These are phyloP conservation scores for Aurantiochytrium sp. DNA, from an alignment of 108 stramenopile species.

Conservation along the genomic window DNA sequence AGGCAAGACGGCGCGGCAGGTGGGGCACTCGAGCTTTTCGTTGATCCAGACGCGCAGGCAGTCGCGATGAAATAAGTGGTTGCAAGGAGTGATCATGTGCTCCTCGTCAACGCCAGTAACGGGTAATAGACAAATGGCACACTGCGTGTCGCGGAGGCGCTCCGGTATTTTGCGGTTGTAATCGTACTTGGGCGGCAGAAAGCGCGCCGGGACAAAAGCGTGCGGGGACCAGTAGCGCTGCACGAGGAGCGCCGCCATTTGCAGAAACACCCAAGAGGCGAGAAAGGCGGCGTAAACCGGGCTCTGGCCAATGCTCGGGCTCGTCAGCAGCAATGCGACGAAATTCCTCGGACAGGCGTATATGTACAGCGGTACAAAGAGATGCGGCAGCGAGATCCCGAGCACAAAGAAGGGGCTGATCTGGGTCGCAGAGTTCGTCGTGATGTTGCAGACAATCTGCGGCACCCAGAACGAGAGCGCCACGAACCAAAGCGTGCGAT, in stretches of 20 bases:
- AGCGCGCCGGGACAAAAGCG: conserved; percentile 84
- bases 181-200: conserved; percentile 85
- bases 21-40: conserved; percentile 91
- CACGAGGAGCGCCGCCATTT: conserved; percentile 68
- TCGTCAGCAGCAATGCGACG: conserved; percentile 62
- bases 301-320: conserved; percentile 57
- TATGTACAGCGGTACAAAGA: conserved; percentile 83
- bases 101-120: conserved; percentile 4
- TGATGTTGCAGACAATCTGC: conserved; percentile 78
- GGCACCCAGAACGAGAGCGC: conserved; percentile 94
- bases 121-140: neutral
- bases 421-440: conserved; percentile 71
- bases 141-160: neutral
- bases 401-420: conserved; percentile 75
- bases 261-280: conserved; percentile 75
- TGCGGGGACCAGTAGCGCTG: conserved; percentile 78
- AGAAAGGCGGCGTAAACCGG: conserved; percentile 59
- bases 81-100: conserved; percentile 93
- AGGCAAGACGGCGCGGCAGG: conserved; percentile 64
- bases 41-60: conserved; percentile 94
- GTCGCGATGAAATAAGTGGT: conserved; percentile 84
- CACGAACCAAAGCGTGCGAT: conserved; percentile 57
- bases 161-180: conserved; percentile 77
- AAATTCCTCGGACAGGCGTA: conserved; percentile 79
- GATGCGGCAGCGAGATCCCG: conserved; percentile 75